Conservation (phyloP, 179 eudicot species). For the Silene noctiflora region DNA sequence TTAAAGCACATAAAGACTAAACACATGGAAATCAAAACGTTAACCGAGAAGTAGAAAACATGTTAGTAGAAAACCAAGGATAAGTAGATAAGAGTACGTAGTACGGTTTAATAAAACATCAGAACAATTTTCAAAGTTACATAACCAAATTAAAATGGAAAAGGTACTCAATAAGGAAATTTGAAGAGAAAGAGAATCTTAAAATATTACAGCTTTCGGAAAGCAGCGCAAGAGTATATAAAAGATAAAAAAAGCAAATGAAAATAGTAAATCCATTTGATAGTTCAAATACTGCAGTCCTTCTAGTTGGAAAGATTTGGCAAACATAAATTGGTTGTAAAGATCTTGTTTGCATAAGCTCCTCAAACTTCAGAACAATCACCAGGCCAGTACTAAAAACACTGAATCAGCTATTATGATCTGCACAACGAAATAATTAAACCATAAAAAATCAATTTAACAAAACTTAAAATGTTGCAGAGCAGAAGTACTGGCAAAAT, state of each 20-base stretch:
- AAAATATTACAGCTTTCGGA: slow-evolving; percentile 40
- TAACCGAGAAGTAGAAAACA: neutral
- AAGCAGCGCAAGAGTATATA: slow-evolving; percentile 17
- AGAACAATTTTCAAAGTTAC: slow-evolving; percentile 38
- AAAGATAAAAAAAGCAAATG: slow-evolving; percentile 15
- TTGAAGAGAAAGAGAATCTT: slow-evolving; percentile 28
- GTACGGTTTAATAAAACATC: slow-evolving; percentile 29
- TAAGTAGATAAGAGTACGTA: slow-evolving; percentile 12
- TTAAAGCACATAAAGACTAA: neutral
- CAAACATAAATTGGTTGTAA: slow-evolving; percentile 32
- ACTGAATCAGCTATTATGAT: slow-evolving; percentile 45
- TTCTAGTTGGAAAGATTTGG: slow-evolving; percentile 34
- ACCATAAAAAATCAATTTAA: slow-evolving; percentile 36
- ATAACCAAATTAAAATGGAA: slow-evolving; percentile 22
- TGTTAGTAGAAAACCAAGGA: neutral
- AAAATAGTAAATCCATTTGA: slow-evolving; percentile 34
- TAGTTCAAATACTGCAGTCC: slow-evolving; percentile 39
- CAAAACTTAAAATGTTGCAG: slow-evolving; percentile 18
- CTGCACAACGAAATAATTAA: slow-evolving; percentile 45
- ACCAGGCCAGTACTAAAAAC: slow-evolving; percentile 47
- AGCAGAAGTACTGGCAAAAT: slow-evolving; percentile 20
- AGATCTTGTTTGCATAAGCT: slow-evolving; percentile 54
- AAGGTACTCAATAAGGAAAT: slow-evolving; percentile 23
- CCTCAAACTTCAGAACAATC: slow-evolving; percentile 52
- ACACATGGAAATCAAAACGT: neutral